Conservation (phyloP, 2,329 filamentous ascomycete genomes). For the Cercospora brassicicola region DNA sequence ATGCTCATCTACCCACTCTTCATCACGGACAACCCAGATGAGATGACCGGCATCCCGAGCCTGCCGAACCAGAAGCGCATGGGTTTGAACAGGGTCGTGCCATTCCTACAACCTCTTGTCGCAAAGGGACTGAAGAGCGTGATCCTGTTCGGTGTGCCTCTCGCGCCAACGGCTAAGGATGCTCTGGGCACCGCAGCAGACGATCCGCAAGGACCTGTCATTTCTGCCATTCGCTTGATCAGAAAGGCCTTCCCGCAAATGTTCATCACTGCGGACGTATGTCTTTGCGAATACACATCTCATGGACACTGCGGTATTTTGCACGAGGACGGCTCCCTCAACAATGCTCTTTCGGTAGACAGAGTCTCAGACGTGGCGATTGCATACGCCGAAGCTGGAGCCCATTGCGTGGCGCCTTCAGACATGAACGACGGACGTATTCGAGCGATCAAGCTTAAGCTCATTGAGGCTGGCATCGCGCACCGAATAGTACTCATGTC, state of each 20-base stretch:
- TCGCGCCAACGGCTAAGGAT: slow-evolving; percentile 79
- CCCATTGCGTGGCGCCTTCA: slow-evolving; percentile 93
- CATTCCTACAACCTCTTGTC: slow-evolving; percentile 82
- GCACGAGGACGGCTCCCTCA: slow-evolving; percentile 85
- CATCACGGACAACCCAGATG: slow-evolving; percentile 89
- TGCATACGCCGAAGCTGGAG: slow-evolving; percentile 91
- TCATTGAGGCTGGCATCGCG: slow-evolving; percentile 90
- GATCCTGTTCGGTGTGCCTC: slow-evolving; percentile 91
- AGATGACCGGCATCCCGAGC: slow-evolving; percentile 85
- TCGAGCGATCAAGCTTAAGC: slow-evolving; percentile 93
- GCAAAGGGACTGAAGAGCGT: slow-evolving; percentile 88
- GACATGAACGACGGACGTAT: slow-evolving; percentile 99
- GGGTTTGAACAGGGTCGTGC: slow-evolving; percentile 79
- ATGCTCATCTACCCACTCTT: slow-evolving; percentile 99
- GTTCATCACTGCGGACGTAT: slow-evolving; percentile 90
- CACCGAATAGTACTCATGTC: slow-evolving; percentile 94
- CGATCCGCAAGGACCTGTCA: slow-evolving; percentile 88
- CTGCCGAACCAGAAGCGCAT: slow-evolving; percentile 87
- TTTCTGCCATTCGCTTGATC: slow-evolving; percentile 79
- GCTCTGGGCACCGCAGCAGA: slow-evolving; percentile 88
- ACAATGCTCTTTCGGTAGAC: slow-evolving; percentile 91
- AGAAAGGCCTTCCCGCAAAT: slow-evolving; percentile 83
- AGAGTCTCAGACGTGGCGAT: slow-evolving; percentile 97
- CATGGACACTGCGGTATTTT: slow-evolving; percentile 98
- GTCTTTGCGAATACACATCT: slow-evolving; percentile 96